These are phyloP conservation scores for Fusarium nurragi DNA, from an alignment of 2,329 filamentous ascomycete species.

Conservation along the genomic window DNA sequence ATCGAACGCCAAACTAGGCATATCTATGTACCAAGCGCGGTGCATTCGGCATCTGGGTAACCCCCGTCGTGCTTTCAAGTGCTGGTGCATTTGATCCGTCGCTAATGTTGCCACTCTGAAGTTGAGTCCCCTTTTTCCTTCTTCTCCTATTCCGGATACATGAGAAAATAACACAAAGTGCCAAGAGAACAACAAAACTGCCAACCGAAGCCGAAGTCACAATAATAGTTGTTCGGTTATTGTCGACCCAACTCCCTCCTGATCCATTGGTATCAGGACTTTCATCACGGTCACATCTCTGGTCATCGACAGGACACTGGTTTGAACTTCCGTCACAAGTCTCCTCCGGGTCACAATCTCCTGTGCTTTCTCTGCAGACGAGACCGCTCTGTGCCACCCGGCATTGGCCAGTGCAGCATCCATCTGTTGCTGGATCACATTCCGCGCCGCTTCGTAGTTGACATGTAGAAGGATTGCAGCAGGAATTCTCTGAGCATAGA, in stretches of 20 bases:
- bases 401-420: constrained; percentile 24
- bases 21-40: constrained; percentile 21
- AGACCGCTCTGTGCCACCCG: constrained; percentile 1
- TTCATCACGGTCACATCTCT: background rate
- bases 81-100: background rate
- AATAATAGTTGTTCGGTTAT: constrained; percentile 28
- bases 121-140: background rate
- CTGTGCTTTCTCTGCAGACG: constrained; percentile 16
- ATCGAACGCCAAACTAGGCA: constrained; percentile 1
- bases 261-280: background rate
- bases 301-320: constrained; percentile 18
- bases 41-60: background rate
- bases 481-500: constrained; percentile 4
- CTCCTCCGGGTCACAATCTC: constrained; percentile 16
- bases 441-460: constrained; percentile 15
- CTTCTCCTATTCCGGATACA: constrained; percentile 11
- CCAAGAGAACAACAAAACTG: constrained; percentile 5
- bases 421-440: constrained; percentile 14
- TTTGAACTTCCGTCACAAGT: constrained; percentile 21
- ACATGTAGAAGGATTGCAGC: constrained; percentile 21
- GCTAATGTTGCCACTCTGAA: constrained; percentile 8
- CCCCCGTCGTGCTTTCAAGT: background rate
- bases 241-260: constrained; percentile 19
- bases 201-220: constrained; percentile 19
- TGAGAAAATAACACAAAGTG: background rate